Base-by-base conservation (phyloP, 2,329 filamentous ascomycete species). In the Fusarium coffeatum region DNA sequence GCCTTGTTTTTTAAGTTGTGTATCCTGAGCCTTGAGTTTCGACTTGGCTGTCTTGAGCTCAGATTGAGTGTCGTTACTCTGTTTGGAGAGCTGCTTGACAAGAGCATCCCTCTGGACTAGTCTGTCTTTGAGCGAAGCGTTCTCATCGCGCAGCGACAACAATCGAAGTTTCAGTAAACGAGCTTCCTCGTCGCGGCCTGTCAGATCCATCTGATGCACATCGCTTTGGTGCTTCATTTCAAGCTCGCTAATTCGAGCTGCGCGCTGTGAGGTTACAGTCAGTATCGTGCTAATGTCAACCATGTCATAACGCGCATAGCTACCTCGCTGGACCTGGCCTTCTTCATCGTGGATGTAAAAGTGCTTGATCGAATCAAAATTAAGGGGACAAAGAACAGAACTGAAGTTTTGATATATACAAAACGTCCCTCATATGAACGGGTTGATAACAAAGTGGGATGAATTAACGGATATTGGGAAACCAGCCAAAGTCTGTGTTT, bases 141-240 rank as follows among this genome's bases (percentile, higher is more conserved):
- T 93, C 68, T 97, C 91, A 69, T 94, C 89, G 66, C 90, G 86
- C n/a, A 92, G 83, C n/a, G 94, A 80, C 56, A 94, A 81, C 57
- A 90, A 85, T 67, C 90, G 88, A 65, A 95, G 85, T 71, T 89
- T 89, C 55, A 93, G 80, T 69, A 90, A 87, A 49, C 94, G 89
- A 41, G 88, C 84, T 64, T 90, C 88, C 78, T 98, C 94, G 69
- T 93, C 89, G 74, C 92, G 92, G 71, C 88, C 82, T 58, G 97
- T 84, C 13, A 90, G 83, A 55, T 92, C 87, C 37, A 91, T 87
- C 57, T 89, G 84, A 72, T 91, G 89, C 57, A 87, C 80, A 69
- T 86, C 87, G 64, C 86, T 85, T 71, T 91, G 88, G 77, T 94
- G 93, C 73, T 88, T 88, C 65, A 92, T 81, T 77, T 97, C 93